Conservation (phyloP, 257 asterid genomes). For the Paulownia fortunei region DNA sequence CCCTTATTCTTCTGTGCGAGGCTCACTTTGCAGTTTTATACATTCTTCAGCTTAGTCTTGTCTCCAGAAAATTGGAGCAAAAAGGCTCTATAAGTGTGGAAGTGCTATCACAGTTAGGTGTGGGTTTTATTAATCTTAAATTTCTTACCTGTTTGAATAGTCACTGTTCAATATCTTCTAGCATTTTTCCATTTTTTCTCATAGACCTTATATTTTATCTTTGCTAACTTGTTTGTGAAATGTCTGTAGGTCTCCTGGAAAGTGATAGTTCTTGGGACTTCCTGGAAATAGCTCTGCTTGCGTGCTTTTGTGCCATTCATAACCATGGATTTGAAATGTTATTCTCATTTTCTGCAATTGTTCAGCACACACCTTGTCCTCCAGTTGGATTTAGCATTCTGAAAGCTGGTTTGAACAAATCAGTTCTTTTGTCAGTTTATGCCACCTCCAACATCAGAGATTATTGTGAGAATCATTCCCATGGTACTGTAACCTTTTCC, state of each 20-base stretch:
- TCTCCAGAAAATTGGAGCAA: constrained; percentile 70
- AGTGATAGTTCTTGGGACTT: constrained; percentile 82
- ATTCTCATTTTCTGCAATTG: constrained; percentile 91
- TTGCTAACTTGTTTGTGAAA: constrained; percentile 38
- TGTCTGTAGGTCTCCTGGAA: constrained; percentile 78
- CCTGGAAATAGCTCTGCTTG: constrained; percentile 86
- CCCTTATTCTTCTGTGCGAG: constrained; percentile 92
- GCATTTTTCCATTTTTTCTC: constrained; percentile 15
- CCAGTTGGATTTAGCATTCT: constrained; percentile 97
- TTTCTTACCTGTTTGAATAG: constrained; percentile 33
- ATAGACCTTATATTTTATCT: constrained; percentile 14
- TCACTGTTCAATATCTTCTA: constrained; percentile 26
- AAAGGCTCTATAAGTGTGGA: constrained; percentile 68
- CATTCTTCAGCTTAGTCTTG: constrained; percentile 88
- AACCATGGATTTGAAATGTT: constrained; percentile 91
- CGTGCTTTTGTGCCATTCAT: constrained; percentile 92
- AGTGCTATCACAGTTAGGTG: constrained; percentile 89
- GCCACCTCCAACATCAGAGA: constrained; percentile 79
- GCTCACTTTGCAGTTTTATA: constrained; percentile 86
- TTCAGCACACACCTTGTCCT: constrained; percentile 81
- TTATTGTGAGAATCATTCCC: constrained; percentile 61
- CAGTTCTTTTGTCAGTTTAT: constrained; percentile 95
- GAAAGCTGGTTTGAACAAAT: constrained; percentile 97
- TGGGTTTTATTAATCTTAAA: constrained; percentile 38
- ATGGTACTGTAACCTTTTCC: constrained; percentile 60